A percentile compares a stretch with the other conserved stretches of the same genome.
These are phyloP conservation scores for Trichoderma brevicompactum DNA, from an alignment of 2,329 filamentous ascomycete genomes.

Conservation along the genomic window DNA sequence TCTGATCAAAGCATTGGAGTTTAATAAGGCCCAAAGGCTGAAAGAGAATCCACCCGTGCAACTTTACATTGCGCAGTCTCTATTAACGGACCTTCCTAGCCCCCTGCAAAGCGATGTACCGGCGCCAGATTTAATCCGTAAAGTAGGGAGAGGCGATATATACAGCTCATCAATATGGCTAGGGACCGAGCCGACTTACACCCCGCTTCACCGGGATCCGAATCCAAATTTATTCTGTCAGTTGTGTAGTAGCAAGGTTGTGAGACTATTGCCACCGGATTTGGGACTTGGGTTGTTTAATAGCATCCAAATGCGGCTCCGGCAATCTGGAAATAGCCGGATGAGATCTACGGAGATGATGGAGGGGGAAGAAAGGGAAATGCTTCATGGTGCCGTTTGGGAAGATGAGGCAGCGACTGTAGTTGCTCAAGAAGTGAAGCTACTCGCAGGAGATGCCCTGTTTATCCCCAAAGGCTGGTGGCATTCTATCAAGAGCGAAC, in stretches of 20 bases:
- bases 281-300: slow-evolving; percentile 68
- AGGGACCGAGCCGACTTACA: slow-evolving; percentile 83
- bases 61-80: slow-evolving; percentile 88
- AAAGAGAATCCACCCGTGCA: slow-evolving; percentile 39
- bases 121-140: slow-evolving; percentile 64
- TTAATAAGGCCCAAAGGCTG: slow-evolving; percentile 44
- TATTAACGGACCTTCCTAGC: slow-evolving; percentile 69
- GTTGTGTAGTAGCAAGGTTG: slow-evolving; percentile 70
- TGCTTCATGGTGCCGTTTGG: slow-evolving; percentile 76
- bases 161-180: slow-evolving; percentile 90
- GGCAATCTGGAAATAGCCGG: slow-evolving; percentile 47
- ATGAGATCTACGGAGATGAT: slow-evolving; percentile 90
- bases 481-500: slow-evolving; percentile 50
- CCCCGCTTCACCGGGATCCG: slow-evolving; percentile 88
- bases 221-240: slow-evolving; percentile 94
- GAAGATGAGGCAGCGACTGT: slow-evolving; percentile 38
- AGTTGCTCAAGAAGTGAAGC: slow-evolving; percentile 54
- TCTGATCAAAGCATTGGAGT: slow-evolving; percentile 61
- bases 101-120: slow-evolving; percentile 68
- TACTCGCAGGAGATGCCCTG: slow-evolving; percentile 58
- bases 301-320: slow-evolving; percentile 50
- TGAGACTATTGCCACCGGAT: slow-evolving; percentile 71
- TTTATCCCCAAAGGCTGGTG: slow-evolving; percentile 53
- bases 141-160: slow-evolving; percentile 76
- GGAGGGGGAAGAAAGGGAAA: slow-evolving; percentile 71